Evolutionary conservation across 1,284 basidiomycete genomes (phyloP).

Genomic region (Sanguinoderma infundibulare): DNA sequence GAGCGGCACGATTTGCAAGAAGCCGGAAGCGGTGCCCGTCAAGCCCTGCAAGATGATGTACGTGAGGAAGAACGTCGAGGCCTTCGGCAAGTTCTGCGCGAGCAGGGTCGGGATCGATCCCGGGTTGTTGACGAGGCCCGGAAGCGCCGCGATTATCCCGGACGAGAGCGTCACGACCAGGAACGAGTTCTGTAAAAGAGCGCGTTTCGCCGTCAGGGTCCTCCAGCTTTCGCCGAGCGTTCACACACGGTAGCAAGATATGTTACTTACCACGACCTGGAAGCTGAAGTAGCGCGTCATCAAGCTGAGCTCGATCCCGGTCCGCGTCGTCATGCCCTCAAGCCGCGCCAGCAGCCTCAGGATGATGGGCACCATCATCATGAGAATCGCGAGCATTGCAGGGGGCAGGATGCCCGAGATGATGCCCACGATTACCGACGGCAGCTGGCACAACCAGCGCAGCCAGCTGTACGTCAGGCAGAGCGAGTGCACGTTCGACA

Average conservation of each 20-base stretch:
- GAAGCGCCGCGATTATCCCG: conserved; percentile 78
- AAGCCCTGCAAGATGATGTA: conserved; percentile 76
- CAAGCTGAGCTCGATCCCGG: conserved; percentile 86
- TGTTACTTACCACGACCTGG: conserved; percentile 77
- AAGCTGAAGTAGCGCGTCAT: conserved; percentile 95
- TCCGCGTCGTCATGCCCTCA: conserved; percentile 82
- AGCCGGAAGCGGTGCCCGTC: conserved; percentile 76
- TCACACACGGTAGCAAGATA: not conserved
- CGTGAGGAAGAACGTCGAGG: conserved; percentile 95
- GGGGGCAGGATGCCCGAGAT: conserved; percentile 92
- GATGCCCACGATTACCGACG: conserved; percentile 73
- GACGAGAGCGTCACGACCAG: conserved; percentile 84
- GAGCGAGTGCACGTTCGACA: conserved; percentile 83
- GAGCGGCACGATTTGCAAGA: conserved; percentile 80
- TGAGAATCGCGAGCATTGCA: conserved; percentile 84
- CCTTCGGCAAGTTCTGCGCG: conserved; percentile 78
- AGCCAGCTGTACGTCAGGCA: conserved; percentile 74
- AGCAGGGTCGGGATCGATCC: conserved; percentile 67
- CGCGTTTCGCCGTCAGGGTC: not conserved
- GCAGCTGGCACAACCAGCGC: conserved; percentile 82
- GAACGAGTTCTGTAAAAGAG: conserved; percentile 81
- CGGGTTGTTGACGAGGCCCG: conserved; percentile 65
- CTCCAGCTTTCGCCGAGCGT: not conserved
- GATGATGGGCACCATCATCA: conserved; percentile 90
- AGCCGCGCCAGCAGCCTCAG: conserved; percentile 78